These are phyloP conservation scores for Puccinia hordei DNA, from an alignment of 1,284 basidiomycete species.

Conservation along the genomic window DNA sequence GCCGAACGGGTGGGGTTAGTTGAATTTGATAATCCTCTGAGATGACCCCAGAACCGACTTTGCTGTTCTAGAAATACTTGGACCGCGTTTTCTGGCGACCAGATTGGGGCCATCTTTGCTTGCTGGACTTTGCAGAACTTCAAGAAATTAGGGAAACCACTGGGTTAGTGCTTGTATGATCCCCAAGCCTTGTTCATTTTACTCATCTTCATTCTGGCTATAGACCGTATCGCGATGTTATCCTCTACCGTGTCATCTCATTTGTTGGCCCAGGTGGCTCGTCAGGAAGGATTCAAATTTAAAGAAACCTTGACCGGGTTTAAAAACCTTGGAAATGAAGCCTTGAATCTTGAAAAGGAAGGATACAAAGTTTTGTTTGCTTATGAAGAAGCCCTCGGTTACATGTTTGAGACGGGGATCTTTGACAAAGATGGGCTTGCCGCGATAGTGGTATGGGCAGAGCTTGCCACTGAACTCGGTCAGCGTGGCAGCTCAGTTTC, in stretches of 20 bases:
- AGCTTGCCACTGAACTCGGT: slow-evolving; percentile 66
- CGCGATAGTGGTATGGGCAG: slow-evolving; percentile 67
- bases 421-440: slow-evolving; percentile 75
- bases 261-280: slow-evolving; percentile 76
- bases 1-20: slow-evolving; percentile 68
- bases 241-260: slow-evolving; percentile 84
- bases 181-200: background rate
- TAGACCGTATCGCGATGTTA: slow-evolving; percentile 74
- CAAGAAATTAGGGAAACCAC: slow-evolving; percentile 66
- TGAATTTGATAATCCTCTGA: background rate
- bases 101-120: slow-evolving; percentile 76
- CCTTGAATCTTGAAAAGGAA: slow-evolving; percentile 66
- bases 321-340: slow-evolving; percentile 70
- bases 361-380: slow-evolving; percentile 77
- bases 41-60: background rate
- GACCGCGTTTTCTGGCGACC: slow-evolving; percentile 78
- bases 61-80: slow-evolving; percentile 64
- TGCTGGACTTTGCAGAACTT: slow-evolving; percentile 67
- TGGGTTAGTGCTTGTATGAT: slow-evolving; percentile 60
- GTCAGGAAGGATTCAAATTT: slow-evolving; percentile 74
- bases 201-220: slow-evolving; percentile 4
- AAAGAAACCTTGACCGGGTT: slow-evolving; percentile 77
- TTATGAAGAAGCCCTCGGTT: slow-evolving; percentile 83
- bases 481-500: slow-evolving; percentile 65
- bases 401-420: slow-evolving; percentile 74